Evolutionary conservation across 2,329 filamentous ascomycete species (phyloP).

Genomic region (Xenosphaeropsis pyriputrescens): DNA sequence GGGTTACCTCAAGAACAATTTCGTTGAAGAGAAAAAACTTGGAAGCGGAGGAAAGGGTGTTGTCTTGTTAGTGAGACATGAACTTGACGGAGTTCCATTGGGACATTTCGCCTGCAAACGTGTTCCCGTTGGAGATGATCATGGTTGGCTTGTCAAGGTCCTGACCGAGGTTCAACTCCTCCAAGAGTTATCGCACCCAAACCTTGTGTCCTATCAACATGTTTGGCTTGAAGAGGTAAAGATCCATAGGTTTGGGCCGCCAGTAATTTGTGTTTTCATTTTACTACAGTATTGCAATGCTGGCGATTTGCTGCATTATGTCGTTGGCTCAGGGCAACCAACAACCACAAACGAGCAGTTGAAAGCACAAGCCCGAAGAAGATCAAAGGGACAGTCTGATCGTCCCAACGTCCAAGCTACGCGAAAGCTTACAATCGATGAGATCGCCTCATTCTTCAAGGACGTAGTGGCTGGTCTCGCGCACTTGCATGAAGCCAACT

Average conservation of each 20-base stretch:
- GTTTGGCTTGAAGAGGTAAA: slow-evolving; percentile 90
- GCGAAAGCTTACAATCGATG: slow-evolving; percentile 52
- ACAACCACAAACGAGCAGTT: slow-evolving; percentile 60
- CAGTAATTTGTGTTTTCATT: slow-evolving; percentile 89
- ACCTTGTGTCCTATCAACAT: slow-evolving; percentile 90
- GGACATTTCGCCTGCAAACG: slow-evolving; percentile 91
- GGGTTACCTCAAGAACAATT: slow-evolving; percentile 86
- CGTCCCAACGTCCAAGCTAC: slow-evolving; percentile 7
- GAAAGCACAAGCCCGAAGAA: slow-evolving; percentile 73
- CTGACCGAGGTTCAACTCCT: slow-evolving; percentile 86
- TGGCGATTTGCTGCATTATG: slow-evolving; percentile 78
- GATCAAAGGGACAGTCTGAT: slow-evolving; percentile 65
- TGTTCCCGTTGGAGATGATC: slow-evolving; percentile 88
- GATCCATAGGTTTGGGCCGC: slow-evolving; percentile 75
- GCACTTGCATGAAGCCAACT: slow-evolving; percentile 80
- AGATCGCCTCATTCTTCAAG: slow-evolving; percentile 93
- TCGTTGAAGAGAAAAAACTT: slow-evolving; percentile 74
- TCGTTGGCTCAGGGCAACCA: slow-evolving; percentile 52
- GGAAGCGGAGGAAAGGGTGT: slow-evolving; percentile 90
- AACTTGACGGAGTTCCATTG: slow-evolving; percentile 76
- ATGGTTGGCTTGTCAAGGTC: slow-evolving; percentile 90
- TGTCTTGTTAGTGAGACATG: slow-evolving; percentile 82
- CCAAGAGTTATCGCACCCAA: slow-evolving; percentile 83
- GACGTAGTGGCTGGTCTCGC: slow-evolving; percentile 88
- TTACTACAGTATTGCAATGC: slow-evolving; percentile 95